Percentiles rank a stretch among this genome's conserved stretches.
phyloP scores from a whole-genome alignment of 768 basidiomycete species.

The Melanogaster broomeanus region DNA sequence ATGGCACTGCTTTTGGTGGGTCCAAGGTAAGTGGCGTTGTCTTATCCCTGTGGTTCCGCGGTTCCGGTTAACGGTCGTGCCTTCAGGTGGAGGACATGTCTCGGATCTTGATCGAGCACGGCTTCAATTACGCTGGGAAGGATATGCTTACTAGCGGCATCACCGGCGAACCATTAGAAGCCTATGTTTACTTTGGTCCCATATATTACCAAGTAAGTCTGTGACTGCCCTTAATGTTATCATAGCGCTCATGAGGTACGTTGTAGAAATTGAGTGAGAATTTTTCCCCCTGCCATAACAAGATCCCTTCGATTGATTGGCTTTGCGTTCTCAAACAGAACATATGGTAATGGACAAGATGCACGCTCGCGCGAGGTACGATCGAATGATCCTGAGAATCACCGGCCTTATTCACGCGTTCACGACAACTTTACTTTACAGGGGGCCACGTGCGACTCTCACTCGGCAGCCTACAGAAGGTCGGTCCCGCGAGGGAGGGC shows the following conservation, averaged over 20 bases:
- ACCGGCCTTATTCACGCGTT: constrained; percentile 5
- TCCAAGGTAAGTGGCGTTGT: constrained; percentile 66
- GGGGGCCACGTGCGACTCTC: constrained; percentile 93
- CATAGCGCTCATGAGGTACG: constrained; percentile 2
- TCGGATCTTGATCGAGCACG: constrained; percentile 89
- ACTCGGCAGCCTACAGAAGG: constrained; percentile 99
- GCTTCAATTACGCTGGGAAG: constrained; percentile 98
- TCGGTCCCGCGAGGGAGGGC: constrained; percentile 94
- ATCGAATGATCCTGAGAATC: constrained; percentile 13
- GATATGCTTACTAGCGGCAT: constrained; percentile 99
- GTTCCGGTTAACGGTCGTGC: constrained; percentile 7
- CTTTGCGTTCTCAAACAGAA: constrained; percentile 46
- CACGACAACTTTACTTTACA: constrained; percentile 33
- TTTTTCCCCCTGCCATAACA: neutral
- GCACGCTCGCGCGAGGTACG: constrained; percentile 95
- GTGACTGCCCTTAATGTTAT: constrained; percentile 5
- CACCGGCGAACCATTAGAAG: constrained; percentile 94
- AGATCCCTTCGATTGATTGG: constrained; percentile 7
- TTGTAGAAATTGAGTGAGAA: constrained; percentile 87
- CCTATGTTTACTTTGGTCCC: constrained; percentile 98
- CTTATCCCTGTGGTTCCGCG: constrained; percentile 2
- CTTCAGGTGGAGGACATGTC: constrained; percentile 95
- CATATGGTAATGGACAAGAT: constrained; percentile 99
- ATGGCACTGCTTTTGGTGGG: constrained; percentile 96
- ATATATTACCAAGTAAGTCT: constrained; percentile 89